Percentiles rank a stretch among this genome's conserved stretches.
These are phyloP conservation scores for Wolfiporia cocos DNA, from an alignment of 1,284 basidiomycete genomes.

Conservation along the genomic window DNA sequence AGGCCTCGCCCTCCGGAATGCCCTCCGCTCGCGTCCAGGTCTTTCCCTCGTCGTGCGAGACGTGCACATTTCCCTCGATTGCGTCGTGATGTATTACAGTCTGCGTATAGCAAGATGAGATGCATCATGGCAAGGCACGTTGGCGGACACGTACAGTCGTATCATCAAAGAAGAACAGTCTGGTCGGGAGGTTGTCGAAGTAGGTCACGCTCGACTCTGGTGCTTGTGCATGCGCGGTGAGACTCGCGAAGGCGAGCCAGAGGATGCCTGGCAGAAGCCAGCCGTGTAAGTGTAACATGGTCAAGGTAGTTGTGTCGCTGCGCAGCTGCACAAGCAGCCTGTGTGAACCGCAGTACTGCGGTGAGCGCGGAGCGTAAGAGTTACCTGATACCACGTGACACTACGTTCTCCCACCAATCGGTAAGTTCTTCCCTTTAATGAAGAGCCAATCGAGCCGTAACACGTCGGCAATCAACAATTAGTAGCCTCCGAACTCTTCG, in stretches of 20 bases:
- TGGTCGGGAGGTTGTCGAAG: conserved; percentile 74
- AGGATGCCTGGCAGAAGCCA: conserved; percentile 26
- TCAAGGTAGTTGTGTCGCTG: too few relatives aligned
- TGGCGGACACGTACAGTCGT: conserved; percentile 51
- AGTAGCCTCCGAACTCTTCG: too few relatives aligned
- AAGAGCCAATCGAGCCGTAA: too few relatives aligned
- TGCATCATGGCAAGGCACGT: conserved; percentile 1
- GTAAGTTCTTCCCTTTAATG: too few relatives aligned
- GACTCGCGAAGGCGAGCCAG: conserved; percentile 17
- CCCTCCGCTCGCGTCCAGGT: conserved; percentile 62
- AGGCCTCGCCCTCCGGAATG: conserved; percentile 58
- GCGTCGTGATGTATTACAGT: conserved; percentile 82
- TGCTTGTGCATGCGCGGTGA: conserved; percentile 30
- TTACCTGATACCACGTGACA: too few relatives aligned
- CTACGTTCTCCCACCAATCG: too few relatives aligned
- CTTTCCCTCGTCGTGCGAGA: conserved; percentile 90
- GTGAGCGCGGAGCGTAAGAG: too few relatives aligned
- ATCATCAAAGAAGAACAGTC: conserved; percentile 92
- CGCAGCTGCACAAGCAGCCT: too few relatives aligned
- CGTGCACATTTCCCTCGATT: conserved; percentile 59
- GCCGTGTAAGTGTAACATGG: too few relatives aligned
- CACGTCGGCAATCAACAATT: too few relatives aligned
- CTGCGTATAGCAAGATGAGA: conserved; percentile 31
- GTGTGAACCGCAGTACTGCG: too few relatives aligned
- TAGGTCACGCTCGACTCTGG: conserved; percentile 37